Percentiles rank a stretch among this genome's conserved stretches.
These are phyloP conservation scores for Colletotrichum sojae DNA, from an alignment of 2,329 filamentous ascomycete species.

Conservation along the genomic window DNA sequence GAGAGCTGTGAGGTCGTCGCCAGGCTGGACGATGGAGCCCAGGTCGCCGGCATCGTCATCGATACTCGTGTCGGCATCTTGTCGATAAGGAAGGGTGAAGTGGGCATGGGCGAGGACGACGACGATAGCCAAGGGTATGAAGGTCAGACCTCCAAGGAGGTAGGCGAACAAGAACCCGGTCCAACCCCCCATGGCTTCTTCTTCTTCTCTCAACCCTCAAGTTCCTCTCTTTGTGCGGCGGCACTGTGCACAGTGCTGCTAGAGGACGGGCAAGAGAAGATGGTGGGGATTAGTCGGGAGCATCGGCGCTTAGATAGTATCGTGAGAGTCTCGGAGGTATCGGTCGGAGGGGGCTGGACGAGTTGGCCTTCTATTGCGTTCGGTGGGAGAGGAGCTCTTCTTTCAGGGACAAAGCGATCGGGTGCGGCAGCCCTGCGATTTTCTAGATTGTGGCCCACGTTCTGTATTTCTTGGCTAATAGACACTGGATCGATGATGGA, in stretches of 20 bases:
- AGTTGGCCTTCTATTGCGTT: too few species aligned
- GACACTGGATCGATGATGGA: constrained; percentile 22
- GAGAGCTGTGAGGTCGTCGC: constrained; percentile 76
- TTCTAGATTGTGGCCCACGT: constrained; percentile 17
- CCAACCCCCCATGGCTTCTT: constrained; percentile 63
- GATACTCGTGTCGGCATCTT: constrained; percentile 53
- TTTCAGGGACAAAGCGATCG: constrained; percentile 17
- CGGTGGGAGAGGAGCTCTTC: constrained; percentile 12
- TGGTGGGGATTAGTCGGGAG: constrained; percentile 21
- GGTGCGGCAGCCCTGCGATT: not conserved
- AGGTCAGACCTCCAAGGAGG: constrained; percentile 88
- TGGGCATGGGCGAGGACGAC: constrained; percentile 77
- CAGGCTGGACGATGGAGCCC: constrained; percentile 64
- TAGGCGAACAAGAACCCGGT: constrained; percentile 80
- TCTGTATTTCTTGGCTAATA: constrained; percentile 10
- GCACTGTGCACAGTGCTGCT: constrained; percentile 33
- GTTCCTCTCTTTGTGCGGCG: constrained; percentile 20
- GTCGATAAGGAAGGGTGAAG: constrained; percentile 73
- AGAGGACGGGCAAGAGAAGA: constrained; percentile 20
- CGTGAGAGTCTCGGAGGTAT: not conserved
- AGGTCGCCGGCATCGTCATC: constrained; percentile 49
- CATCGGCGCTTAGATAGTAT: constrained; percentile 32
- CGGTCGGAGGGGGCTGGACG: not conserved
- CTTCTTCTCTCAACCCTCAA: not conserved
- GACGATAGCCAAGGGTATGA: constrained; percentile 80